Evolutionary conservation across 768 basidiomycete genomes (phyloP).

Genomic region (Tremella mesenterica): DNA sequence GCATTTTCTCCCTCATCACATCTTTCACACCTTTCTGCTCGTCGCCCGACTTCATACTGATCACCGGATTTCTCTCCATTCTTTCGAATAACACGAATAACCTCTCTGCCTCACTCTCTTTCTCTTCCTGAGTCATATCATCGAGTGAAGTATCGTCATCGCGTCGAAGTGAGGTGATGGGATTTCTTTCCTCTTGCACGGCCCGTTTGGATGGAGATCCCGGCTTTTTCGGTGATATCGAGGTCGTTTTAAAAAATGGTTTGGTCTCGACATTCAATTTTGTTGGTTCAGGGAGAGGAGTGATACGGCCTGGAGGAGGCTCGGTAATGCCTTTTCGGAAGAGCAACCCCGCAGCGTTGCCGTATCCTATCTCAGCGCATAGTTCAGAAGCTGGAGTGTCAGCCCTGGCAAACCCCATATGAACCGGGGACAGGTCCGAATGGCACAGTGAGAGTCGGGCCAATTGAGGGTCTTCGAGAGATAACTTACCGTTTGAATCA

Average conservation of each 20-base stretch:
- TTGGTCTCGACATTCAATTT: neutral
- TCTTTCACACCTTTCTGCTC: conserved; percentile 54
- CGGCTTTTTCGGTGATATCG: neutral
- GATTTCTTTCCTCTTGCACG: conserved; percentile 11
- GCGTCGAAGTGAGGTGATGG: conserved; percentile 55
- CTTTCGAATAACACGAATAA: conserved; percentile 86
- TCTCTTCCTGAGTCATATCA: conserved; percentile 90
- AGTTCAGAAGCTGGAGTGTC: conserved; percentile 55
- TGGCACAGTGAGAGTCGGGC: neutral
- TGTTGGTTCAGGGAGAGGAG: conserved; percentile 26
- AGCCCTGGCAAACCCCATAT: neutral
- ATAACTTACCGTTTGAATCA: conserved; percentile 58
- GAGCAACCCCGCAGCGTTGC: conserved; percentile 88
- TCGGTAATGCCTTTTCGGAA: conserved; percentile 71
- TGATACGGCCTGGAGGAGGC: conserved; percentile 29
- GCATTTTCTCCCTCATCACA: conserved; percentile 39
- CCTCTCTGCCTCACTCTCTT: conserved; percentile 84
- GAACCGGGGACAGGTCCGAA: neutral
- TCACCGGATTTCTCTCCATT: conserved; percentile 56
- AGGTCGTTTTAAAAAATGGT: neutral
- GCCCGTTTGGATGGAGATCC: neutral
- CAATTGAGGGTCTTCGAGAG: neutral
- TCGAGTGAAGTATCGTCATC: conserved; percentile 48
- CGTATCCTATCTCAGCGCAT: conserved; percentile 78
- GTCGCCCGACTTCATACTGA: conserved; percentile 10